Base-by-base conservation (phyloP, 2,329 filamentous ascomycete species). In the Penicillium rolfsii region DNA sequence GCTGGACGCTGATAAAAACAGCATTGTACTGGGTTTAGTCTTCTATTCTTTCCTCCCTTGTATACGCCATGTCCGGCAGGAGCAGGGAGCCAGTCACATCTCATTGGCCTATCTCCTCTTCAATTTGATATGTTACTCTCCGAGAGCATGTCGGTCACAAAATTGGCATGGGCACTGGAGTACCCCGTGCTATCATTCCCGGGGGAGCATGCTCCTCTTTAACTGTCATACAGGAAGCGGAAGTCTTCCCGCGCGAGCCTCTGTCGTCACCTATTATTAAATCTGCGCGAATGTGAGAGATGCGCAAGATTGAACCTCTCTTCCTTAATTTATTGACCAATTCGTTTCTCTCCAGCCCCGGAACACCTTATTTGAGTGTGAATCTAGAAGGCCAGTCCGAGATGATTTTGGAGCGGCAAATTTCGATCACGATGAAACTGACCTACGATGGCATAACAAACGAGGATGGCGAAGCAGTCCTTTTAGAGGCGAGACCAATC, bases 141-240 rank as follows among this genome's bases (percentile, higher is more conserved):
- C 58, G 58, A 14, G 58, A 60, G 45, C 16, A 60, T 56, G 45
- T 36, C 45, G 55, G 11, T 53, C 24, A 28, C 6, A 5, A 16
- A 28, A 28, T 46, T 28, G 43, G 43, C 19, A 22, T 22, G 22
- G 22, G 2, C 9, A 3, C 11, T 12, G 43, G 24, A 7, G 2
- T 46, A 22, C 43, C 43, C 22, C 43, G 11, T 46, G 43, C 9
- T 28, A 14, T 46, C 7, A 46, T 46, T 14, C 43, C 24, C 1
- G 24, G 43, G 12, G 43, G 43, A 14, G 22, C 43, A 14, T 46
- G 24, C 12, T 46, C 12, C 9, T 46, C 43, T 28, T 5, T 46
- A 7, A 46, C 43, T 14, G 14, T 11, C 14, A 14, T 46, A 16
- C 5, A 46, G 43, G 8, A 16, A 24, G 43, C 28, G 28, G 14